These are phyloP conservation scores for Hemileccinum impolitum DNA, from an alignment of 768 basidiomycete genomes.

Conservation along the genomic window DNA sequence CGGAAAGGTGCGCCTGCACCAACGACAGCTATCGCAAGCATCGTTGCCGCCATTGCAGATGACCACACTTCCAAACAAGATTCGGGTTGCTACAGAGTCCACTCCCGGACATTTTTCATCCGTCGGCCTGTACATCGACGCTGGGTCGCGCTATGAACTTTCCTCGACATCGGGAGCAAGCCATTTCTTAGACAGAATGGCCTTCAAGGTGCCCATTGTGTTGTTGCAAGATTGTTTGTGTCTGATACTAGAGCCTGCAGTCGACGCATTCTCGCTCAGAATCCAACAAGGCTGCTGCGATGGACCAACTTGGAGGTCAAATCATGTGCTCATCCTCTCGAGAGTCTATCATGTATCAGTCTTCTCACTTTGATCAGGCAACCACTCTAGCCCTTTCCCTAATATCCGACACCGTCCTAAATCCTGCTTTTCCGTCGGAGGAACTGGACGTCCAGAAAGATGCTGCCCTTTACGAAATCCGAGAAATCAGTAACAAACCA, in stretches of 20 bases:
- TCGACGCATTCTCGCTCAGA: conserved; percentile 69
- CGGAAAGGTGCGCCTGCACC: conserved; percentile 25
- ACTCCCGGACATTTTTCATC: conserved; percentile 94
- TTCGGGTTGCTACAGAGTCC: conserved; percentile 87
- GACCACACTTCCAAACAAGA: conserved; percentile 87
- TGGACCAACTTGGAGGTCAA: conserved; percentile 86
- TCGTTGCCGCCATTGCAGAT: conserved; percentile 47
- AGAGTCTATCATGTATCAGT: conserved; percentile 98
- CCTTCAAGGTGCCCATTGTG: conserved; percentile 75
- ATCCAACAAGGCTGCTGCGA: conserved; percentile 74
- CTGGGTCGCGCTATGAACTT: conserved; percentile 87
- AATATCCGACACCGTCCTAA: conserved; percentile 86
- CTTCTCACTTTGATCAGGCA: conserved; percentile 83
- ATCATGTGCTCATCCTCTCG: conserved; percentile 88
- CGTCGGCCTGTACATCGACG: conserved; percentile 90
- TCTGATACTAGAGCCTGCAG: conserved; percentile 38
- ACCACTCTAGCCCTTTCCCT: conserved; percentile 82
- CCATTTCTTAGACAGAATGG: conserved; percentile 93
- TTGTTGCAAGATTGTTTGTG: background rate
- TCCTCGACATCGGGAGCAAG: conserved; percentile 71
- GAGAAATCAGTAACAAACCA: conserved; percentile 84
- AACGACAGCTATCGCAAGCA: conserved; percentile 25
- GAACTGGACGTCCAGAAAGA: conserved; percentile 84
- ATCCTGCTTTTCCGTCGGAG: conserved; percentile 68
- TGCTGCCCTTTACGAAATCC: conserved; percentile 86